Evolutionary conservation across 371 early-diverging fungal species (phyloP), one percentile per base, ranked within the genome.

Genomic region (Lichtheimia ramosa): DNA sequence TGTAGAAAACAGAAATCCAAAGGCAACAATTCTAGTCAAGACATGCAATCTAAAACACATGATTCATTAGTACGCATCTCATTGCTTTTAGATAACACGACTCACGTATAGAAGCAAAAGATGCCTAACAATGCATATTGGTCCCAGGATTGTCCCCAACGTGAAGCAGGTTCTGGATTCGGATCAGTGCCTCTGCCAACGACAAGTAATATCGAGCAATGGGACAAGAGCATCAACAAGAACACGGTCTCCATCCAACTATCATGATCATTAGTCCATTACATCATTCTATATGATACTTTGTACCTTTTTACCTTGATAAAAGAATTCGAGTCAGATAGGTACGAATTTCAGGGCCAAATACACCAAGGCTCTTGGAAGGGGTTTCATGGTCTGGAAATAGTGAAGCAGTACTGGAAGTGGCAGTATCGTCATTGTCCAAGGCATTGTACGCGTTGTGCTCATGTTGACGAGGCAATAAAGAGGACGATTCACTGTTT

Each of bases 41-140:
- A 64, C 39, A 18, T 24, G 40, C 8, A 39, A 43, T 8, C 59
- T 28, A 15, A 43, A 16, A 2, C 25, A n/a, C 25, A 5, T 25
- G 14, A 5, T 18, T n/a, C 27, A 27, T 43, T 14, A n/a, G 16
- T 24, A 8, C 4, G 3, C 5, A 18, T 14, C 4, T 5, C 5
- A 4, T 55, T 5, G n/a, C n/a, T n/a, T 43, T 8, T 21, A 3
- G 16, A 43, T 24, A 53, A 4, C n/a, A 43, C 24, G 1, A 58
- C 77, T 70, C 81, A 83, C 87, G 88, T 83, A 56, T 84, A 84
- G 48, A 79, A 65, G 42, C 69, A 64, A 61, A 83, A 87, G 42
- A 87, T 77, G 3, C 51, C 73, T 8, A 87, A 50, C 7, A 85
- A 62, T 12, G 71, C 74, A 66, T 74, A 79, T 59, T 85, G 84